phyloP scores from a whole-genome alignment of 78 protist genomes.

The Emiliania huxleyi region DNA sequence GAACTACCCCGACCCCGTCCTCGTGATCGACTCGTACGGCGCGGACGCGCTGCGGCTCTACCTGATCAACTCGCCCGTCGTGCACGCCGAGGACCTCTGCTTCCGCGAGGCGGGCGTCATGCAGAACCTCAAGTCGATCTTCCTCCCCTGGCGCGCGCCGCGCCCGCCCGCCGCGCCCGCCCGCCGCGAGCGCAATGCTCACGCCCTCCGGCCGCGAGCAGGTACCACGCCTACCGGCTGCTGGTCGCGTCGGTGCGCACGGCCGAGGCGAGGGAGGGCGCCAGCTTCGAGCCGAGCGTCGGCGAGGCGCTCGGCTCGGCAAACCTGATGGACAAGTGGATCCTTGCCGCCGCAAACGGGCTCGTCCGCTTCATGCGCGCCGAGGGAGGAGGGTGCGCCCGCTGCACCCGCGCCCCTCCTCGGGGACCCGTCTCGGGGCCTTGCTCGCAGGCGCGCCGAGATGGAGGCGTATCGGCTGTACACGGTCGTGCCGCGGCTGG shows the following conservation, averaged over 20 bases:
- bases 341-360: constrained; percentile 37
- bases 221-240: constrained; percentile 83
- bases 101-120: constrained; percentile 73
- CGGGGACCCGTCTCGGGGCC: too few species aligned
- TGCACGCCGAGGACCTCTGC: constrained; percentile 91
- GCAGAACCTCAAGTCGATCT: constrained; percentile 84
- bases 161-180: too few species aligned
- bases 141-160: constrained; percentile 98
- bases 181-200: too few species aligned
- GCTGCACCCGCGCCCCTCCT: too few species aligned
- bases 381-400: too few species aligned
- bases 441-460: too few species aligned
- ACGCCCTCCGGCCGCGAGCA: too few species aligned
- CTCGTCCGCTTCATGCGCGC: not conserved
- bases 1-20: constrained; percentile 96
- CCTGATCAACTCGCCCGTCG: constrained; percentile 97
- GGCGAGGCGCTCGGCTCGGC: constrained; percentile 38
- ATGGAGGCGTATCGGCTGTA: constrained; percentile 90
- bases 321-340: constrained; percentile 96
- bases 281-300: constrained; percentile 49
- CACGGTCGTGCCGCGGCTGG: constrained; percentile 95
- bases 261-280: not conserved
- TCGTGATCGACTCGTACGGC: constrained; percentile 84
- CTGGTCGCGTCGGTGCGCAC: constrained; percentile 23
- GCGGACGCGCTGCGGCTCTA: constrained; percentile 98